A percentile compares a stretch with the other conserved stretches of the same genome.
phyloP scores from a whole-genome alignment of 1,139 yeast species.

The Suhomyces bokatorum region DNA sequence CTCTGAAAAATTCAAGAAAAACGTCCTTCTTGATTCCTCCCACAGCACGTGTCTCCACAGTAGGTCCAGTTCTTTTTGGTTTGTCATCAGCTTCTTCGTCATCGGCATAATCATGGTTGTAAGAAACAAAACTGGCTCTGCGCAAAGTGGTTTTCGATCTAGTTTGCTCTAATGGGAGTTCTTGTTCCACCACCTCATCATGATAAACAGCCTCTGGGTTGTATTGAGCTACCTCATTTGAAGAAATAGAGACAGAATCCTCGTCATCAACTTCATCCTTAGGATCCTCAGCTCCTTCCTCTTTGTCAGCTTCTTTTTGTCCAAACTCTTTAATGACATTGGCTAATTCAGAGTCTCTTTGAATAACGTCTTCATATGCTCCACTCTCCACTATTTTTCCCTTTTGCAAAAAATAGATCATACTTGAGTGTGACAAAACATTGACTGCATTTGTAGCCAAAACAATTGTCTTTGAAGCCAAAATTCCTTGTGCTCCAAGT shows the following conservation, averaged over 20 bases:
- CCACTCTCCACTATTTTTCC: slow-evolving; percentile 23
- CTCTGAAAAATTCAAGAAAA: slow-evolving; percentile 27
- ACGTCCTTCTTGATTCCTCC: slow-evolving; percentile 28
- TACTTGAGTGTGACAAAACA: slow-evolving; percentile 20
- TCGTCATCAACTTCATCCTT: slow-evolving; percentile 20
- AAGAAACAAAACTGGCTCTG: slow-evolving; percentile 25
- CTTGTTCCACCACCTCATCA: slow-evolving; percentile 1
- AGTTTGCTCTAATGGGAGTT: slow-evolving; percentile 2
- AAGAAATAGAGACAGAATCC: slow-evolving; percentile 38
- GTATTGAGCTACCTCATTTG: slow-evolving; percentile 6
- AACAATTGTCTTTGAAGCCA: slow-evolving; percentile 23
- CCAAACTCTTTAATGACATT: slow-evolving; percentile 29
- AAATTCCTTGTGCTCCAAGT: slow-evolving; percentile 19
- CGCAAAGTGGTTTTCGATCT: slow-evolving; percentile 7
- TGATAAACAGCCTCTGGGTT: slow-evolving; percentile 2
- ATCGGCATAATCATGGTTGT: slow-evolving; percentile 22
- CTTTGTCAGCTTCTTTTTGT: slow-evolving; percentile 7
- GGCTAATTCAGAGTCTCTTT: slow-evolving; percentile 23
- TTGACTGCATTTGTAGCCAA: slow-evolving; percentile 27
- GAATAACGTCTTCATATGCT: slow-evolving; percentile 19
- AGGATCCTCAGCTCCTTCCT: slow-evolving; percentile 14
- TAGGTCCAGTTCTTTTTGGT: slow-evolving; percentile 20
- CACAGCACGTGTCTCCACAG: slow-evolving; percentile 23
- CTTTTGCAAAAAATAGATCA: slow-evolving; percentile 20
- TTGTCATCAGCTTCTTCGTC: slow-evolving; percentile 21